Percentiles rank a stretch among this genome's conserved stretches.
phyloP scores from a whole-genome alignment of 805 yeast species.

The Alloascoidea africana region DNA sequence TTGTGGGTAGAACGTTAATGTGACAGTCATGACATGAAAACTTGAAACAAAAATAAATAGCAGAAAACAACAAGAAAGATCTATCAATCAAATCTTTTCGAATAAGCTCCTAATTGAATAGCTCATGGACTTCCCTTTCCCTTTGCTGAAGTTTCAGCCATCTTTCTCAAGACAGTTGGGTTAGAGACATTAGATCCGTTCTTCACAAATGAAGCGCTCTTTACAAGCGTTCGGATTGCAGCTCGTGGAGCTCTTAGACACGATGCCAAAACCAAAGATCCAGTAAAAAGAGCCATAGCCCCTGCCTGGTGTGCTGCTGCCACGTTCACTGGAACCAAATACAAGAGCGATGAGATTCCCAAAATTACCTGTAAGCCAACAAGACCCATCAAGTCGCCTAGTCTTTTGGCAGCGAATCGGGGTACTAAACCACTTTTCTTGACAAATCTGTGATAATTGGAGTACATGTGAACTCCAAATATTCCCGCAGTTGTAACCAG shows the following conservation, averaged over 20 bases:
- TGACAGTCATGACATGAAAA: too few species aligned
- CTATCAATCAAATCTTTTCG: too few species aligned
- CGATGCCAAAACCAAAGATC: slow-evolving; percentile 48
- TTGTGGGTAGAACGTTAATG: too few species aligned
- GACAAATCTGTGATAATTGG: slow-evolving; percentile 20
- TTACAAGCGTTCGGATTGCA: neutral
- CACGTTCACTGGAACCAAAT: slow-evolving; percentile 79
- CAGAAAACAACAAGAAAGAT: too few species aligned
- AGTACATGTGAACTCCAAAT: slow-evolving; percentile 55
- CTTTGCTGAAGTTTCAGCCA: slow-evolving; percentile 1
- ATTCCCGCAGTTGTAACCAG: slow-evolving; percentile 61
- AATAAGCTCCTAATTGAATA: too few species aligned
- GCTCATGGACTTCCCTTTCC: too few species aligned
- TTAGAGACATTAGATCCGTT: neutral
- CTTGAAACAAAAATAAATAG: too few species aligned
- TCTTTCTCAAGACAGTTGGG: neutral
- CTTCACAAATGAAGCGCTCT: too few species aligned
- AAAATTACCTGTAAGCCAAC: slow-evolving; percentile 71
- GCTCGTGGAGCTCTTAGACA: slow-evolving; percentile 44
- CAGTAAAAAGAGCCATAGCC: slow-evolving; percentile 76
- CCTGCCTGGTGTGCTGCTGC: slow-evolving; percentile 98
- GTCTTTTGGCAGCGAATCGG: slow-evolving; percentile 33
- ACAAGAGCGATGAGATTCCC: slow-evolving; percentile 76
- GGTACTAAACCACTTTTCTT: slow-evolving; percentile 29
- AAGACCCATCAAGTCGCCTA: slow-evolving; percentile 66